phyloP scores from a whole-genome alignment of 202 grass and related monocot species.

The Digitaria exilis region DNA sequence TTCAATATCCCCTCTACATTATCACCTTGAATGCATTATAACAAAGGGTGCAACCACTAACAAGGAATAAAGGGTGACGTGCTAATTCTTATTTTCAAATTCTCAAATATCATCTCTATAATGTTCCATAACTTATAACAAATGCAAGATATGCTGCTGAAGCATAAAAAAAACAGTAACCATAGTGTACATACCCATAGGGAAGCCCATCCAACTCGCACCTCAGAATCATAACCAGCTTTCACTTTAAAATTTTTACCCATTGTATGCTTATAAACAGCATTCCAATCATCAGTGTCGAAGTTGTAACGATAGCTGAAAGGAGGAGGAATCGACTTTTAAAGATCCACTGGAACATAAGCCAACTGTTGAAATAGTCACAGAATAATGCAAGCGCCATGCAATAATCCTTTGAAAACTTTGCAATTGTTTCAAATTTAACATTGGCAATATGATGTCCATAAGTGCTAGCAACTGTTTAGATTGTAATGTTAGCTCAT shows the following conservation, averaged over 20 bases:
- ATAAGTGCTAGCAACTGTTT: background rate
- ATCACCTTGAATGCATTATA: too few relatives aligned
- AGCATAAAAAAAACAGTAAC: slow-evolving; percentile 6
- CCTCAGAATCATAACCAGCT: slow-evolving; percentile 95
- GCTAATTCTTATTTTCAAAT: slow-evolving; percentile 15
- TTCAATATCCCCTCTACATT: background rate
- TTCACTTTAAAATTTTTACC: slow-evolving; percentile 89
- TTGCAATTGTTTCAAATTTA: slow-evolving; percentile 1
- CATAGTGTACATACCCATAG: slow-evolving; percentile 71
- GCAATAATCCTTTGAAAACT: slow-evolving; percentile 15
- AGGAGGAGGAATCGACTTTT: slow-evolving; percentile 21
- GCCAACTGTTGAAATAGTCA: background rate
- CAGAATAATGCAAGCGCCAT: slow-evolving; percentile 11
- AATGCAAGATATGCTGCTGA: slow-evolving; percentile 7
- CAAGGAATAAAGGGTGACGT: background rate
- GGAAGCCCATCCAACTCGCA: slow-evolving; percentile 82
- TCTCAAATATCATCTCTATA: background rate
- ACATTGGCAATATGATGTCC: background rate
- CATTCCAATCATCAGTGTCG: slow-evolving; percentile 68
- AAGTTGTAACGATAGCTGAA: slow-evolving; percentile 81
- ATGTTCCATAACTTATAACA: background rate
- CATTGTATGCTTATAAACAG: slow-evolving; percentile 82
- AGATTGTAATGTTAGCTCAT: background rate
- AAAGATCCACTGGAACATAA: slow-evolving; percentile 12
- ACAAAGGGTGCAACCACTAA: background rate